Evolutionary conservation across 179 eudicot genomes (phyloP), one percentile per base, ranked within the genome.

Genomic region (Vitellaria paradoxa): DNA sequence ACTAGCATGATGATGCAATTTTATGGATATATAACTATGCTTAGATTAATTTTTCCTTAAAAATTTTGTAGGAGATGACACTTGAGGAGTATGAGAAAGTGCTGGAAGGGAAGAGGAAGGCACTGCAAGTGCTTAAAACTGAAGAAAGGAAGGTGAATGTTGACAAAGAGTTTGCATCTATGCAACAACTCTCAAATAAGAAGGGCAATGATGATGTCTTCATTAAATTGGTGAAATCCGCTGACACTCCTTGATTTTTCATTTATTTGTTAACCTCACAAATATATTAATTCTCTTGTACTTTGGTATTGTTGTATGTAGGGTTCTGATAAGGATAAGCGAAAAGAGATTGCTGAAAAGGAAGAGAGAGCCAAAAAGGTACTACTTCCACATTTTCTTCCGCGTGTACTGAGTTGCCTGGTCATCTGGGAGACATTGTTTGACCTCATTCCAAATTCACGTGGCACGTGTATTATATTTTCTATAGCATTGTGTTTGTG

Each of bases 291-390:
- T 77, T 57, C 3, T n/a, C 2, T 37, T 14, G 63, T 50, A 10
- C 61, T 65, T 8, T 47, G 56, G 47, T 4, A n/a, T 20, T 47
- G 12, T 5, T 20, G 2, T 68, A 57, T 64, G 42, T 79, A 90
- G 99, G 94, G 93, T 24, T 85, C 97, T 64, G 98, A 90, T 74
- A 96, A 93, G 89, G 98, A 93, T 75, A 92, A 87, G 86, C 85
- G 85, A 76, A 96, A 88, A 82, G 99, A 93, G 59, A 73, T 79
- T 26, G 82, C 91, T 72, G 99, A 96, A 73, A 96, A 86, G 83
- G 99, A 90, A 76, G 94, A 95, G 85, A 88, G 78, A 74, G 91
- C 89, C 14, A 96, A 91, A 81, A 96, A 96, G 99, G 99, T 96
- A 87, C 55, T 18, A 6, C 14, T 47, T 17, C 15, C 55, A 46